Evolutionary conservation across 2,329 filamentous ascomycete genomes (phyloP), one percentile per base, ranked within the genome.

Genomic region (Phyllosticta citriasiana): DNA sequence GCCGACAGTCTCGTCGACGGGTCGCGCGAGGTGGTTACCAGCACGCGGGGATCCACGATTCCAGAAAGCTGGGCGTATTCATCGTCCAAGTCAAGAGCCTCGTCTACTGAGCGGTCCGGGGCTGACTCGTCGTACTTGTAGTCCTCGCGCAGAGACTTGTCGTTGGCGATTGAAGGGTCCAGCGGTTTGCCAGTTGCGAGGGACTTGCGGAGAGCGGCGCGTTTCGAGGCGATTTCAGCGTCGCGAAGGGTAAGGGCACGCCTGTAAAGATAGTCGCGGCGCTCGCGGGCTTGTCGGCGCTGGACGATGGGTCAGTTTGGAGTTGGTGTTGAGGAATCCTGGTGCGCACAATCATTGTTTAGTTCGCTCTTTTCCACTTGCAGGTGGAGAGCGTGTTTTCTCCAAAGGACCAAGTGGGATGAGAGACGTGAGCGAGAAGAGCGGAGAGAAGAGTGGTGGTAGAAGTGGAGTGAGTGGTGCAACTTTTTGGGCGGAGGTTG

Each of bases 61-160:
- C 94, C 94, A n/a, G 89, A 94, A 0, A 97, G 83, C 66, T 92
- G 86, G 25, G 88, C 85, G 73, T 97, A 97, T 77, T 97, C 93
- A 69, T 96, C 90, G 71, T 95, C 90, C 22, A 95, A 76, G 60
- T 89, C 87, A 19, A 91, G 76, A 71, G 87, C 82, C 62, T 91
- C 87, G 62, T 89, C 82, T 19, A 80, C 78, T 2, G 80, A 85
- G 60, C 85, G 77, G 67, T 91, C 88, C 24, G 82, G 81, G 25
- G 84, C 79, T 3, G 90, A 89, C 75, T 97, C 93, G 72, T 99
- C 94, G 73, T 93, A 99, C 71, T 92, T 91, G 77, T 88, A 97
- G 72, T 97, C 91, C 71, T 89, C 87, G 53, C 92, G 84, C 60
- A 99, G 77, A 30, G 82, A 73, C 74, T 90, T 91, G 76, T 99